Evolutionary conservation across 768 basidiomycete genomes (phyloP).

Genomic region (Kockovaella imperatae): DNA sequence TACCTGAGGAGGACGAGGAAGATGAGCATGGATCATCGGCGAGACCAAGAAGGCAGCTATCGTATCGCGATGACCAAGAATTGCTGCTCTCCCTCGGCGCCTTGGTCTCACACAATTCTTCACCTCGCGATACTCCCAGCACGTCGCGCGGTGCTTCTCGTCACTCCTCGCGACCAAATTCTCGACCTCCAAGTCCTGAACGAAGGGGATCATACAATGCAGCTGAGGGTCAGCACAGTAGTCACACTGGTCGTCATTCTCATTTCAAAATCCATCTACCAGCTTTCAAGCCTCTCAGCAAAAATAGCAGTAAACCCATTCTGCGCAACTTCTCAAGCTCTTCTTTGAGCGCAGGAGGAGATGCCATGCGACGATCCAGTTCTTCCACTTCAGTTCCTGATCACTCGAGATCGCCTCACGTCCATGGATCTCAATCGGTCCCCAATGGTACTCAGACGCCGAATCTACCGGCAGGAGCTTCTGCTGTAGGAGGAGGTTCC

Average conservation of each 20-base stretch:
- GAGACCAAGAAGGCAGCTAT: conserved; percentile 35
- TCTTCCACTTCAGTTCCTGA: not conserved
- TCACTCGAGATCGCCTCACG: no score
- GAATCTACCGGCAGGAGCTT: no score
- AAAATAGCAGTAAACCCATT: conserved; percentile 19
- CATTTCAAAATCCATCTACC: conserved; percentile 59
- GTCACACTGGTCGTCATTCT: conserved; percentile 35
- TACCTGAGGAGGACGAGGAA: not conserved
- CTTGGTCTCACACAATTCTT: conserved; percentile 37
- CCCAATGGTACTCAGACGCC: no score
- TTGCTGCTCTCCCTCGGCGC: conserved; percentile 60
- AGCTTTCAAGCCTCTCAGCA: conserved; percentile 50
- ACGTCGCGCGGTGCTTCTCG: conserved; percentile 34
- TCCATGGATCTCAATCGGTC: no score
- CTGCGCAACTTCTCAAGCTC: conserved; percentile 32
- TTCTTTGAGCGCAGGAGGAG: no score
- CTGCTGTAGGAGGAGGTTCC: no score
- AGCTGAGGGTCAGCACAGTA: conserved; percentile 1
- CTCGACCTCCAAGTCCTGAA: conserved; percentile 58
- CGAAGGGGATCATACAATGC: no score
- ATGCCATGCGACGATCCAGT: no score
- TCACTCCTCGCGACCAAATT: conserved; percentile 43
- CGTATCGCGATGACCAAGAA: conserved; percentile 77
- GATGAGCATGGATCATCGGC: no score
- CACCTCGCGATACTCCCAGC: conserved; percentile 41